A percentile compares a stretch with the other conserved stretches of the same genome.
phyloP scores from a whole-genome alignment of 2,329 filamentous ascomycete genomes.

The Fusarium sp. region DNA sequence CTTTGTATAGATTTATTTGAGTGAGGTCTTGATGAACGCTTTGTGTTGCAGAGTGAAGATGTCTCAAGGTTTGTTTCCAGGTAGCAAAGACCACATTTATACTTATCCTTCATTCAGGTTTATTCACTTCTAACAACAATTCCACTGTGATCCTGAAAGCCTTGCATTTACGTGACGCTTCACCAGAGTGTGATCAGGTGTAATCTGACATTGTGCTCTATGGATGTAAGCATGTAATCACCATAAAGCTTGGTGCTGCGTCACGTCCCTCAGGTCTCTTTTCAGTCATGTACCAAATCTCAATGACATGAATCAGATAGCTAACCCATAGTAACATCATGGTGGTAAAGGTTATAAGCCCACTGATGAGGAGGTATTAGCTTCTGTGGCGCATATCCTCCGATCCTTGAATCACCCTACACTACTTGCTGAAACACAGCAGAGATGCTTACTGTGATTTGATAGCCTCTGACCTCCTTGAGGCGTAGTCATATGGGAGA shows the following conservation, averaged over 20 bases:
- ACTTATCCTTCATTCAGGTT: rapidly evolving
- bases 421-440: neutral
- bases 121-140: rapidly evolving
- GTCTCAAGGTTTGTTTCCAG: rapidly evolving
- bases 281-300: rapidly evolving
- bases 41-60: neutral
- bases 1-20: rapidly evolving
- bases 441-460: rapidly evolving
- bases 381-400: neutral
- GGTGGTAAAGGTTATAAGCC: rapidly evolving
- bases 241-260: neutral
- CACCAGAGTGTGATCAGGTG: neutral
- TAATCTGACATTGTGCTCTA: neutral
- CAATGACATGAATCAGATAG: neutral
- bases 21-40: rapidly evolving
- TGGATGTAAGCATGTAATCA: neutral
- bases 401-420: neutral
- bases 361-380: rapidly evolving
- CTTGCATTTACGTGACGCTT: neutral
- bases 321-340: neutral
- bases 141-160: rapidly evolving
- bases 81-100: rapidly evolving
- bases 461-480: neutral
- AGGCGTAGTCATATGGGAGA: neutral
- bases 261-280: neutral